Conservation (phyloP, 805 yeast species). For the Tanozyma kutaoensis region DNA sequence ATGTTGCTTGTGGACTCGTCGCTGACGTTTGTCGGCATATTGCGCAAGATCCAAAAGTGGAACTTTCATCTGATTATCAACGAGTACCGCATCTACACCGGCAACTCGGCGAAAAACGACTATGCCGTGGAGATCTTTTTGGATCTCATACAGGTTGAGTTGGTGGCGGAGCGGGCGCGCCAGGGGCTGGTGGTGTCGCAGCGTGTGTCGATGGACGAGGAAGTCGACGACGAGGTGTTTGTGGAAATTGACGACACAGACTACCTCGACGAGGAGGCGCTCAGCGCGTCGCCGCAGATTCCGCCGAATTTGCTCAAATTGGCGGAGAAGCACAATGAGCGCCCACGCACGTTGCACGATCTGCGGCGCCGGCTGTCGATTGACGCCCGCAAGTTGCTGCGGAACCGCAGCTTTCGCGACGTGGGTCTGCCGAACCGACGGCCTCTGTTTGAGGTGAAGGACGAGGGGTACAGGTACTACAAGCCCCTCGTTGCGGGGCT, state of each 20-base stretch:
- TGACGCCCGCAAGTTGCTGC: too few relatives aligned
- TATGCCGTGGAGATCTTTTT: slow-evolving; percentile 74
- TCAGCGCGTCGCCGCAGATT: slow-evolving; percentile 58
- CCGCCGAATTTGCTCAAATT: slow-evolving; percentile 45
- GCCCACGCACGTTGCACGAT: slow-evolving; percentile 2
- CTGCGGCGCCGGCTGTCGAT: too few relatives aligned
- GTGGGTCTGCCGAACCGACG: too few relatives aligned
- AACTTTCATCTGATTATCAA: slow-evolving; percentile 69
- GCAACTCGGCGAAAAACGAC: slow-evolving; percentile 55
- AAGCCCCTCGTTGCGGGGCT: slow-evolving; percentile 18
- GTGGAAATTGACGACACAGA: slow-evolving; percentile 23
- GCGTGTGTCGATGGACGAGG: slow-evolving; percentile 2
- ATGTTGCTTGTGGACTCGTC: slow-evolving; percentile 68
- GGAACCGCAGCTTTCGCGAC: too few relatives aligned
- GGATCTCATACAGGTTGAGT: slow-evolving; percentile 52
- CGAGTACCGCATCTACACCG: slow-evolving; percentile 64
- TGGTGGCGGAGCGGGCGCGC: slow-evolving; percentile 24
- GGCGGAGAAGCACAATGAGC: slow-evolving; percentile 35
- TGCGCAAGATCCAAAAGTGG: slow-evolving; percentile 83
- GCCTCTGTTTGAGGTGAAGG: too few relatives aligned
- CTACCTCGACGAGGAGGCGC: slow-evolving; percentile 28
- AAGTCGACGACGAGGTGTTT: slow-evolving; percentile 7
- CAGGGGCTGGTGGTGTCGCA: background rate
- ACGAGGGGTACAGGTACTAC: slow-evolving; percentile 19
- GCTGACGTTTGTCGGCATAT: slow-evolving; percentile 65